Base-by-base conservation (phyloP, 1,284 basidiomycete species). In the Heliocybe sulcata region DNA sequence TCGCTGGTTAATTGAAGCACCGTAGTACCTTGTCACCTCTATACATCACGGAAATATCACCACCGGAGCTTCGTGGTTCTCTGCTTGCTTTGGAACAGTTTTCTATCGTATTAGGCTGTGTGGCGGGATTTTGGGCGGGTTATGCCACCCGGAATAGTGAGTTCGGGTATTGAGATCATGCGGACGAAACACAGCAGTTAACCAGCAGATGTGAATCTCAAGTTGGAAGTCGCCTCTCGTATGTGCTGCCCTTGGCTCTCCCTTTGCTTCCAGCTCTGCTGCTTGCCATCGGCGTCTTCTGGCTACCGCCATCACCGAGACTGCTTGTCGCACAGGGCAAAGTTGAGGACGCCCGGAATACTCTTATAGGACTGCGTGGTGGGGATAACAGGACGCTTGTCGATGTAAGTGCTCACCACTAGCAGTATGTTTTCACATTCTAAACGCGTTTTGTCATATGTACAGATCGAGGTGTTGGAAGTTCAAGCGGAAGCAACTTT, bases 31-130 rank as follows among this genome's bases (percentile, higher is more conserved):
- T 91, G 14, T 82, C 83, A 0, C 87, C 87, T 0, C 70, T 92
- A 4, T 92, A 92, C 68, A 90, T 92, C 76, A 84, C 88, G 0
- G 90, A 92, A 69, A 90, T 92, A 47, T 84, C 83, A 58, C 80
- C 90, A 14, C 87, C 89, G 0, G 89, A 92, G 68, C 76, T 88
- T 0, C 78, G 90, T n/a, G 90, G 90, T 3, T 87, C 89, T 0
- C 77, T 92, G 33, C 78, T 92, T 67, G 83, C 88, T 0, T 73
- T 92, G 1, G 90, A 92, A 64, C 90, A 92, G 59, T 76, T 90
- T 50, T 80, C 86, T 22, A 91, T 92, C 55, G 87, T 90, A 12
- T 67, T 87, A 0, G 88, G 89, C 1, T 87, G 89, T 10, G 85
- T 90, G 0, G 67, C 89, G 11, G 87, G 89, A 1, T 92, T 91